These are phyloP conservation scores for Amyloporia xantha DNA, from an alignment of 768 basidiomycete genomes.

Conservation along the genomic window DNA sequence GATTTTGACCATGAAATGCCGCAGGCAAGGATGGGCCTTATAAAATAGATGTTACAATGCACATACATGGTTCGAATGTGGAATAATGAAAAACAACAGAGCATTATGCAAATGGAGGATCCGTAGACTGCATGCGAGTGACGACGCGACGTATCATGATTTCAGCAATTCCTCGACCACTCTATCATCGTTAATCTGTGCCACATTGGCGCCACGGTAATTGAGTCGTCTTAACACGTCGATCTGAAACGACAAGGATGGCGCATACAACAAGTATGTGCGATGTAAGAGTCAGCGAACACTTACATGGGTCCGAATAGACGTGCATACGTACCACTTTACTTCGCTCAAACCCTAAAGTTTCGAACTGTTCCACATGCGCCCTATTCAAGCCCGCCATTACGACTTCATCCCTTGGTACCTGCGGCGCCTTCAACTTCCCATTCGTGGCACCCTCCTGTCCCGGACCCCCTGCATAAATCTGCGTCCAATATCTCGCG, in stretches of 20 bases:
- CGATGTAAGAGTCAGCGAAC: neutral
- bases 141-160: slow-evolving; percentile 22
- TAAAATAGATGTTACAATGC: too few relatives aligned
- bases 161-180: slow-evolving; percentile 84
- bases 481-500: slow-evolving; percentile 89
- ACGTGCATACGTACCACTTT: slow-evolving; percentile 70
- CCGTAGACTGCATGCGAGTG: too few relatives aligned
- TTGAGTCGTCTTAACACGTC: slow-evolving; percentile 85
- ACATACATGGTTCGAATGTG: too few relatives aligned
- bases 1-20: too few relatives aligned
- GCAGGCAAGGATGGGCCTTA: too few relatives aligned
- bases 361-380: slow-evolving; percentile 80
- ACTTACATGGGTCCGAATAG: neutral
- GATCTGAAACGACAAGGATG: slow-evolving; percentile 60
- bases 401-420: slow-evolving; percentile 40
- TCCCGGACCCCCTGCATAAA: slow-evolving; percentile 76
- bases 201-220: slow-evolving; percentile 77
- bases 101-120: too few relatives aligned
- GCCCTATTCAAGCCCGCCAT: slow-evolving; percentile 77
- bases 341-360: slow-evolving; percentile 71
- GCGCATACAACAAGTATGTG: neutral
- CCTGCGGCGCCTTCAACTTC: slow-evolving; percentile 12
- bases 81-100: too few relatives aligned
- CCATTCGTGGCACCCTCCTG: slow-evolving; percentile 36
- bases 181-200: slow-evolving; percentile 75